Evolutionary conservation across 1,139 yeast genomes (phyloP).

Genomic region (Zygosaccharomyces sapae): DNA sequence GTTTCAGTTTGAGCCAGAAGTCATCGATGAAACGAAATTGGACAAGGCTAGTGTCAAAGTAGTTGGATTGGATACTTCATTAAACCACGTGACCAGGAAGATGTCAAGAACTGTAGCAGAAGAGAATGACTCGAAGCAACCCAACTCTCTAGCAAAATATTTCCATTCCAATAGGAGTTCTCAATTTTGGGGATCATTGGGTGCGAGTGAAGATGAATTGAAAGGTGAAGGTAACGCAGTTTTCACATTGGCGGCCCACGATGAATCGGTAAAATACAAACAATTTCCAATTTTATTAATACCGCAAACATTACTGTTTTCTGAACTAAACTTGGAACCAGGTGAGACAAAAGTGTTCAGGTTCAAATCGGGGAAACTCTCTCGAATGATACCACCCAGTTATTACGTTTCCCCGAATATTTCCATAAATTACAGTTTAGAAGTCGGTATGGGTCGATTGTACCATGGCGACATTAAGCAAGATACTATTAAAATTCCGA

Average conservation of each 20-base stretch:
- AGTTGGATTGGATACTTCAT: slow-evolving; percentile 15
- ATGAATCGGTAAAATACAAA: slow-evolving; percentile 34
- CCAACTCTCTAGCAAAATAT: slow-evolving; percentile 6
- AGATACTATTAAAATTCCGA: slow-evolving; percentile 40
- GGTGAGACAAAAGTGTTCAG: slow-evolving; percentile 49
- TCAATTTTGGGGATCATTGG: slow-evolving; percentile 3
- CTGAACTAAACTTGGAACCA: slow-evolving; percentile 56
- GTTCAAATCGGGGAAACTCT: slow-evolving; percentile 48
- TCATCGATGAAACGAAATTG: slow-evolving; percentile 44
- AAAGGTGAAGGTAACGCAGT: slow-evolving; percentile 10
- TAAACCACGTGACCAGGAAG: slow-evolving; percentile 5
- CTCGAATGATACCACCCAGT: slow-evolving; percentile 60
- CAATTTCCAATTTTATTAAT: slow-evolving; percentile 71
- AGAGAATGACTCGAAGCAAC: slow-evolving; percentile 1
- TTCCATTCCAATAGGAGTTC: slow-evolving; percentile 10
- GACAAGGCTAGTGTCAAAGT: slow-evolving; percentile 25
- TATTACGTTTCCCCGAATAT: slow-evolving; percentile 39
- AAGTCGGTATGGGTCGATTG: slow-evolving; percentile 42
- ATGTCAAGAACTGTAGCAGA: slow-evolving; percentile 3
- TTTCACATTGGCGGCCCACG: slow-evolving; percentile 9
- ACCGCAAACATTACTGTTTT: slow-evolving; percentile 69
- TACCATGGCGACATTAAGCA: slow-evolving; percentile 36
- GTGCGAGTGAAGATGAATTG: slow-evolving; percentile 9
- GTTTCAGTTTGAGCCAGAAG: slow-evolving; percentile 56
- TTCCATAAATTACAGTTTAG: slow-evolving; percentile 42